Conservation (phyloP, 2,329 filamentous ascomycete species). For the Tympanopsis confertula region DNA sequence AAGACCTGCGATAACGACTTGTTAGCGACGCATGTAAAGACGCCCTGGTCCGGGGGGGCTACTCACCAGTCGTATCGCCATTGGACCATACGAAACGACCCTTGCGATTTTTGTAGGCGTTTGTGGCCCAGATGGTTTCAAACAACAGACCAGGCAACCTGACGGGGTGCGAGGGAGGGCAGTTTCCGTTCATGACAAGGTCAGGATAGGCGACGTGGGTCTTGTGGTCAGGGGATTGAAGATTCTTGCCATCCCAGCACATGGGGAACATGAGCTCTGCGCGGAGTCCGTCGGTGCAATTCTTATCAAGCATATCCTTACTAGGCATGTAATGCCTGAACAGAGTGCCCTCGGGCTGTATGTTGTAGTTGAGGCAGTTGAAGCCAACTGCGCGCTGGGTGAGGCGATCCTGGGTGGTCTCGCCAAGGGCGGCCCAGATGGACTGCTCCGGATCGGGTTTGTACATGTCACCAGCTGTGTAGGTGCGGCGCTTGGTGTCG, state of each 20-base stretch:
- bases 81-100: conserved; percentile 69
- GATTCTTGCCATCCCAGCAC: conserved; percentile 70
- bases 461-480: conserved; percentile 52
- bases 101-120: conserved; percentile 44
- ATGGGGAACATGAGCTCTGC: conserved; percentile 80
- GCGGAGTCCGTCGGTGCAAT: conserved; percentile 73
- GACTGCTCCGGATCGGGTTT: conserved; percentile 57
- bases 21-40: conserved; percentile 5
- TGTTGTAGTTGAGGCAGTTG: conserved; percentile 81
- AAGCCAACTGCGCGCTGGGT: conserved; percentile 77
- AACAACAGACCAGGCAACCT: conserved; percentile 69
- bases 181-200: conserved; percentile 64
- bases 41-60: background rate
- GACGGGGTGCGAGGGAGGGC: conserved; percentile 56
- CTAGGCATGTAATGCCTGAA: conserved; percentile 73
- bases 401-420: conserved; percentile 56
- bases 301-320: conserved; percentile 67
- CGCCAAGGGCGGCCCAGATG: conserved; percentile 50
- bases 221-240: conserved; percentile 41
- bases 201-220: conserved; percentile 68
- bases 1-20: conserved; percentile 35
- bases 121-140: conserved; percentile 75
- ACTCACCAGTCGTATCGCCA: conserved; percentile 61
- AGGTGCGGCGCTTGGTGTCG: conserved; percentile 55
- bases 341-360: conserved; percentile 57